Evolutionary conservation across 75 land plant species (phyloP).

Genomic region (Adiantum capillusveneris): DNA sequence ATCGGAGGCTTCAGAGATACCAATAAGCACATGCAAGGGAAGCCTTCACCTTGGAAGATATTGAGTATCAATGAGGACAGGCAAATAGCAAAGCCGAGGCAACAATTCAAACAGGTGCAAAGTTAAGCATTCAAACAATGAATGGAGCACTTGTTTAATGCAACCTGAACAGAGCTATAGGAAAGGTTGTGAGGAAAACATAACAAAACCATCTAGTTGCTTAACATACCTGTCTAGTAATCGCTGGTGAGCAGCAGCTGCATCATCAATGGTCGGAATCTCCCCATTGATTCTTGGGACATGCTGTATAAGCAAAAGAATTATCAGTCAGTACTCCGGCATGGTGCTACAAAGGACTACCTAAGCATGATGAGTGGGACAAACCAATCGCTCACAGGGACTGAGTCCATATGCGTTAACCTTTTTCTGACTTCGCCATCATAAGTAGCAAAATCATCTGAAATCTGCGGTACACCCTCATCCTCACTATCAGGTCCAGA

Average conservation of each 20-base stretch:
- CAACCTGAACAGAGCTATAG: no score
- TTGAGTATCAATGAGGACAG: no score
- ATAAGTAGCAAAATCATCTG: slow-evolving; percentile 19
- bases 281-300: slow-evolving; percentile 70
- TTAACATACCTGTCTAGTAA: slow-evolving; percentile 61
- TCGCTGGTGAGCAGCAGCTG: slow-evolving; percentile 63
- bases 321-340: background rate
- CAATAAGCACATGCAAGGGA: no score
- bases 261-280: slow-evolving; percentile 73
- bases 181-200: no score
- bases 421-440: slow-evolving; percentile 38
- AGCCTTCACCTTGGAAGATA: no score
- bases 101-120: no score
- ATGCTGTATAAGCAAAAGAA: slow-evolving; percentile 43
- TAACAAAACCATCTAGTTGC: no score
- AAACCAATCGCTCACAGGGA: slow-evolving; percentile 22
- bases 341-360: background rate
- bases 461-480: slow-evolving; percentile 27
- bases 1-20: no score
- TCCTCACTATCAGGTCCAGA: slow-evolving; percentile 30
- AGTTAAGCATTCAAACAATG: no score
- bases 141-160: no score
- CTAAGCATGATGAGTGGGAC: background rate
- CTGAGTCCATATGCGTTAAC: slow-evolving; percentile 54
- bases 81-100: no score